Conservation (phyloP, 306 rosid genomes). For the Hippophae gyantsensis region DNA sequence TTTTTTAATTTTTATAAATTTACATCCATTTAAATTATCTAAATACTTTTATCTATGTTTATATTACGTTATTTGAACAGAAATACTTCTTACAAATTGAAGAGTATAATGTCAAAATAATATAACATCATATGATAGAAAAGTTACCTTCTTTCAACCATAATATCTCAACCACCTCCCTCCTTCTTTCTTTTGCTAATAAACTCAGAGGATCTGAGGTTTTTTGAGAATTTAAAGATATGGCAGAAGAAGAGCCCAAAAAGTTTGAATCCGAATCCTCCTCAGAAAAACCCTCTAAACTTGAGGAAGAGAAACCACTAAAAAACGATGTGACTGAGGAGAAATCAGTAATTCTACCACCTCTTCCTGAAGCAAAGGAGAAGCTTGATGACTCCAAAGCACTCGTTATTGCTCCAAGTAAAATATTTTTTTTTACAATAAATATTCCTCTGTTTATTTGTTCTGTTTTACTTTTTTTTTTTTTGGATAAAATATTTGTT, state of each 20-base stretch:
- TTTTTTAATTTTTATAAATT: too few species aligned
- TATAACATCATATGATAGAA: neutral
- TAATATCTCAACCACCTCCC: conserved; percentile 28
- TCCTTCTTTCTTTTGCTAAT: too few species aligned
- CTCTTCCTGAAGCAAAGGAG: conserved; percentile 20
- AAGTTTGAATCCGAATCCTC: conserved; percentile 20
- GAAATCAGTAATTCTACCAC: conserved; percentile 48
- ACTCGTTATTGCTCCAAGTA: conserved; percentile 55
- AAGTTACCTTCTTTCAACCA: conserved; percentile 31
- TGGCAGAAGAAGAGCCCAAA: conserved; percentile 61
- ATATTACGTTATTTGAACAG: too few species aligned
- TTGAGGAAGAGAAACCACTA: conserved; percentile 12
- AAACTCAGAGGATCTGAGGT: too few species aligned
- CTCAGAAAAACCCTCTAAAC: conserved; percentile 8
- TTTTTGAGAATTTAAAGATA: neutral
- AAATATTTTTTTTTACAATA: neutral
- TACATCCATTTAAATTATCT: too few species aligned
- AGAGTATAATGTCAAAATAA: too few species aligned
- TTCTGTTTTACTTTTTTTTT: too few species aligned
- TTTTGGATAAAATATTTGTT: too few species aligned
- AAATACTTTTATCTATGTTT: too few species aligned
- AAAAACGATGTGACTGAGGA: conserved; percentile 45
- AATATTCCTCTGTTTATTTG: too few species aligned
- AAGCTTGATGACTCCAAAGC: conserved; percentile 46
- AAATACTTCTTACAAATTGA: too few species aligned